These are phyloP conservation scores for Suhomyces faveliae DNA, from an alignment of 805 yeast species.

Conservation along the genomic window DNA sequence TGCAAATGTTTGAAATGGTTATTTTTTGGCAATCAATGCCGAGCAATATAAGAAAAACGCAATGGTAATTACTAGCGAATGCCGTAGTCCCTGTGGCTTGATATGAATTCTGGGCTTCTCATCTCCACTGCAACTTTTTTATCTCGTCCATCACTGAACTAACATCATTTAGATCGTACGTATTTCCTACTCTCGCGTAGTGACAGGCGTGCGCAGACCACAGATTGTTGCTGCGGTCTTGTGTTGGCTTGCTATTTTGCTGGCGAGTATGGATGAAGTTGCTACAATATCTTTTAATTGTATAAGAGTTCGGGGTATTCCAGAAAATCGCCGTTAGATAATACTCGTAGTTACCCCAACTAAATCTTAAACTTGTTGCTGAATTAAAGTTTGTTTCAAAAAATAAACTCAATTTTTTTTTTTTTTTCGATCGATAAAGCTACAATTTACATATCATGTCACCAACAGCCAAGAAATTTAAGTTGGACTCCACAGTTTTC, in stretches of 20 bases:
- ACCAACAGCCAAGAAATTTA: slow-evolving; percentile 1
- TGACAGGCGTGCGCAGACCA: background rate
- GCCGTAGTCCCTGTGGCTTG: background rate
- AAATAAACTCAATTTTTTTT: background rate
- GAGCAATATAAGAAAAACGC: background rate
- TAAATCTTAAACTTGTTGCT: too few species aligned
- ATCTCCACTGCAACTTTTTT: background rate
- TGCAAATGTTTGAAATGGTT: background rate
- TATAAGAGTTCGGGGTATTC: background rate
- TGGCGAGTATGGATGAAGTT: background rate
- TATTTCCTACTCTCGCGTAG: background rate
- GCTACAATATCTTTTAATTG: background rate
- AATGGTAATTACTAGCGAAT: background rate
- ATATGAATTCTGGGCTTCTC: background rate
- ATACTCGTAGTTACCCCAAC: too few species aligned
- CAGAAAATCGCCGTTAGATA: background rate
- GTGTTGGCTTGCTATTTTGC: background rate
- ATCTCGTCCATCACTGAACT: background rate
- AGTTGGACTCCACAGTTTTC: slow-evolving; percentile 1
- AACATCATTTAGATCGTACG: background rate
- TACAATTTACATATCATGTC: background rate
- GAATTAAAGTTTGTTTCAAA: background rate
- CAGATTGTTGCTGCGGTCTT: background rate
- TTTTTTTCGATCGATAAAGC: background rate
- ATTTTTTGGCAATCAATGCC: background rate